Evolutionary conservation across 2,329 filamentous ascomycete genomes (phyloP), one percentile per base, ranked within the genome.

Genomic region (Arthrobotrys megalospora): DNA sequence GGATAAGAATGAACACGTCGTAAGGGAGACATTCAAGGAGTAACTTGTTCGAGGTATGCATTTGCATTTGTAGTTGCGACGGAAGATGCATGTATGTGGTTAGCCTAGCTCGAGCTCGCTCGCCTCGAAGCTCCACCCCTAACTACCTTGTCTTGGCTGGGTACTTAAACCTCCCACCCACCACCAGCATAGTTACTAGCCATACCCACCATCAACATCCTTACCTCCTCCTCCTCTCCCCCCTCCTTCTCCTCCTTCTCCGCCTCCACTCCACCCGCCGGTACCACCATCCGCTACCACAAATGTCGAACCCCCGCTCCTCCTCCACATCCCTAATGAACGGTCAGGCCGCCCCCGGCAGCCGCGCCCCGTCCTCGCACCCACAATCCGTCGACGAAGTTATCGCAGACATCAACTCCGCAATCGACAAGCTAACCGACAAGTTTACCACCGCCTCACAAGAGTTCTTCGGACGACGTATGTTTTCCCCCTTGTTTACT

Each of bases 361-460:
- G 53, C 34, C 73, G 66, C 32, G 50, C 75, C 11, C 52, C 75
- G 8, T 78, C 75, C 14, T 72, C 75, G 5, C 75, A 78, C 38
- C 75, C 75, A 12, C 75, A 78, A 50, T 78, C 75, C 47, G 75
- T 78, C 63, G 75, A 78, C 75, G 75, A 78, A 47, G 75, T 78
- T 43, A 78, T 78, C 67, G 75, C 75, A 16, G 75, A 78, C 45
- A 78, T 78, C 50, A 78, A 78, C 67, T 38, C 67, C 16, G 75
- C 75, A n/a, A 78, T 78, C 45, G 75, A 78, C 41, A 78, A 78
- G 63, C 28, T 78, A n/a, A 72, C 75, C 16, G 75, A 78, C 32
- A 78, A 78, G 19, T 78, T 78, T 52, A 78, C 70, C 62, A 72
- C 75, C 43, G 75, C 75, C 4, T 78, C 75, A 2, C 67, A 78